These are phyloP conservation scores for Conidiobolus incongruus DNA, from an alignment of 371 early-diverging fungal genomes.

Conservation along the genomic window DNA sequence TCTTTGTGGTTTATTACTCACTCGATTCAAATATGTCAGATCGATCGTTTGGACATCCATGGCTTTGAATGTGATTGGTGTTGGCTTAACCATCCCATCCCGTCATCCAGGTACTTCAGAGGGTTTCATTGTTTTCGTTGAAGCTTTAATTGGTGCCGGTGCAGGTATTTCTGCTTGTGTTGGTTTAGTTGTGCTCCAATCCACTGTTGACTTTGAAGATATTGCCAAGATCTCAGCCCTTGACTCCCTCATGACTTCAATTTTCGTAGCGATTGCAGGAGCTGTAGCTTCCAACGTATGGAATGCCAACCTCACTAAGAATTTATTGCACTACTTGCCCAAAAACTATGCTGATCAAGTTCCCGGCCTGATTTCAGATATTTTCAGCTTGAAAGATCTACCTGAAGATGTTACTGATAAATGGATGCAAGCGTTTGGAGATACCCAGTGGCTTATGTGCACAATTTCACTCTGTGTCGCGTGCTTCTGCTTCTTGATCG, in stretches of 20 bases:
- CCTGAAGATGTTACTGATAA: neutral
- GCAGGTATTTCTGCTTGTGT: neutral
- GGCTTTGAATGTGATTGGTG: neutral
- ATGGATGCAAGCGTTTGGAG: neutral
- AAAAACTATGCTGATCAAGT: neutral
- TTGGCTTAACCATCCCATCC: neutral
- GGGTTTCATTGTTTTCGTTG: neutral
- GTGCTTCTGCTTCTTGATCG: neutral
- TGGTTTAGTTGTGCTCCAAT: neutral
- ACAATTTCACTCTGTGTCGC: neutral
- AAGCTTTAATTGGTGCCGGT: neutral
- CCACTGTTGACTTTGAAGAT: neutral
- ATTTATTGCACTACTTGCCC: neutral
- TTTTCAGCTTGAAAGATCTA: neutral
- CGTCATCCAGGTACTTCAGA: neutral
- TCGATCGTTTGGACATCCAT: neutral
- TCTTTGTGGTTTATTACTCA: neutral
- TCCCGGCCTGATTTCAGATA: neutral
- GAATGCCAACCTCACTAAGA: neutral
- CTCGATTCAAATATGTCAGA: neutral
- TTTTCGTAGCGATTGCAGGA: neutral
- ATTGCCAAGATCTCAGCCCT: neutral
- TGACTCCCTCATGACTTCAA: neutral
- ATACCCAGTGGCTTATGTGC: neutral
- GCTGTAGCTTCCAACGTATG: neutral